Base-by-base conservation (phyloP, 2,329 filamentous ascomycete genomes). In the Aspergillus novofumigatus region DNA sequence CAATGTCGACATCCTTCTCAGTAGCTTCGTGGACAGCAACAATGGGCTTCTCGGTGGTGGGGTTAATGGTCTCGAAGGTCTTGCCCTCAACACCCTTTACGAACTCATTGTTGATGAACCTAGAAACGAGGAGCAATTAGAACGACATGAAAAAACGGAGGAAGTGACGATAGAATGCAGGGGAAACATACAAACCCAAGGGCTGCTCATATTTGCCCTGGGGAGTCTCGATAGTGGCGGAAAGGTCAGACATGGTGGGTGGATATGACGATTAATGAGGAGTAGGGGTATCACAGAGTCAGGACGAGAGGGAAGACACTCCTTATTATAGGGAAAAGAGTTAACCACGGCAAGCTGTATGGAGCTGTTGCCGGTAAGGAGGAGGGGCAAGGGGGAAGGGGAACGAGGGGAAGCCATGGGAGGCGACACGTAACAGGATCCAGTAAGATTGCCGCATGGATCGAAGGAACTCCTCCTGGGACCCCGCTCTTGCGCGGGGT, bases 141-240 rank as follows among this genome's bases (percentile, higher is more conserved):
- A 6, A 23, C 3, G 21, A 23, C 2, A 45, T 11, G n/a, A n/a
- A n/a, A n/a, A n/a, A n/a, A n/a, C n/a, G n/a, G 21, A 20, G 21
- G 1, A 14, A 14, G 42, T 4, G n/a, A 54, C 48, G 49, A 54
- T 42, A 21, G 48, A 67, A 55, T 68, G 75, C 66, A 51, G 47
- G 54, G 55, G 41, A 23, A 17, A 63, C 69, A 54, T 68, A 75
- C 66, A 75, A 62, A 58, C 73, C 73, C 26, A 72, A 58, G 14
- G 73, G 73, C 62, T 75, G 73, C 59, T 75, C 73, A 56, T 72
- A 74, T 55, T 71, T 73, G 63, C 62, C 56, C 56, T 62, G 61
- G n/a, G 72, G 71, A 32, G 72, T 74, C 59, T 69, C 65, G 63
- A 75, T 69, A 60, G 70, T 70, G 56, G 66, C 59, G 49, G 63